Conservation (phyloP, 306 rosid genomes). For the Cicer pinnatifidum region DNA sequence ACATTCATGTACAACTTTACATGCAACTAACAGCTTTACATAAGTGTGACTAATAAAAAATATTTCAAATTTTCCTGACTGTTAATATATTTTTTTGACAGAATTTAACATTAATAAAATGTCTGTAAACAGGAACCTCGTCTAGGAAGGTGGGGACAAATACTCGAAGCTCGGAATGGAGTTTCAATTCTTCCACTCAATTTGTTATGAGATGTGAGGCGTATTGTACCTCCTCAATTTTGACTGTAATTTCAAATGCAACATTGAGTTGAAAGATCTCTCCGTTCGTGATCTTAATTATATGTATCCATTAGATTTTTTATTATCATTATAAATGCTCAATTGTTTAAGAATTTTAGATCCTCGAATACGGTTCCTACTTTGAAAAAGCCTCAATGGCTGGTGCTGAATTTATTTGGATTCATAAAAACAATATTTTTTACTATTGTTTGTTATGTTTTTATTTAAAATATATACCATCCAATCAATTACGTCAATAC, state of each 20-base stretch:
- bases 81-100: background rate
- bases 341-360: background rate
- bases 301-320: slow-evolving; percentile 37
- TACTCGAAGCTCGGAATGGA: slow-evolving; percentile 69
- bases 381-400: background rate
- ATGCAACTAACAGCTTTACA: background rate
- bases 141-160: slow-evolving; percentile 84
- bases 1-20: background rate
- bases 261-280: slow-evolving; percentile 43
- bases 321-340: background rate
- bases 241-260: slow-evolving; percentile 48
- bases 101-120: slow-evolving; percentile 1
- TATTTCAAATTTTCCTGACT: background rate
- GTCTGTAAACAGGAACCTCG: slow-evolving; percentile 78
- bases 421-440: background rate
- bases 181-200: slow-evolving; percentile 71
- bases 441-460: too few species aligned
- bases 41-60: background rate
- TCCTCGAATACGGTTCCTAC: slow-evolving; percentile 1
- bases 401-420: background rate
- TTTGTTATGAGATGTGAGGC: slow-evolving; percentile 54
- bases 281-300: slow-evolving; percentile 21
- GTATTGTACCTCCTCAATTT: slow-evolving; percentile 57
- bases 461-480: too few species aligned
- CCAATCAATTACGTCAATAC: too few species aligned